Conservation (phyloP, 2,329 filamentous ascomycete genomes). For the Orbilia ellipsospora region DNA sequence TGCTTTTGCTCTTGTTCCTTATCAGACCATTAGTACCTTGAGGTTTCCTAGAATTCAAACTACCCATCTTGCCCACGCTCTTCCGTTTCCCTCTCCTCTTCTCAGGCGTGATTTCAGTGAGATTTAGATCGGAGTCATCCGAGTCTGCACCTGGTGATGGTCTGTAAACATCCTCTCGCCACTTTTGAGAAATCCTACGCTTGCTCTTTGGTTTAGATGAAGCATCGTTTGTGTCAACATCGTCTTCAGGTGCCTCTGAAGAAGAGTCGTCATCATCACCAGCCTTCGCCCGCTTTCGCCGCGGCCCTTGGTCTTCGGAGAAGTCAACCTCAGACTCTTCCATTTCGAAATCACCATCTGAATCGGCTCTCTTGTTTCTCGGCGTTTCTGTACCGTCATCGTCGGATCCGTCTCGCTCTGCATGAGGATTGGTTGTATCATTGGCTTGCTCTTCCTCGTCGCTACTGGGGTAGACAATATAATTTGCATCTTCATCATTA, state of each 20-base stretch:
- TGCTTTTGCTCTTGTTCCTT: constrained; percentile 61
- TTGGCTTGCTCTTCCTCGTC: constrained; percentile 29
- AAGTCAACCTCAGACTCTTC: constrained; percentile 57
- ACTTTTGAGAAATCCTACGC: constrained; percentile 59
- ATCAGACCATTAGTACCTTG: constrained; percentile 62
- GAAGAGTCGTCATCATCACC: constrained; percentile 55
- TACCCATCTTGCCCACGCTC: constrained; percentile 18
- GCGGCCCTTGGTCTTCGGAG: constrained; percentile 61
- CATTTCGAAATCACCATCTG: constrained; percentile 58
- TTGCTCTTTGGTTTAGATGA: constrained; percentile 56
- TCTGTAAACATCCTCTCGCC: constrained; percentile 56
- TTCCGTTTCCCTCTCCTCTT: constrained; percentile 40
- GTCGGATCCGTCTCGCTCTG: constrained; percentile 60
- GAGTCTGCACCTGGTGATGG: constrained; percentile 55
- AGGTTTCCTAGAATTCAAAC: constrained; percentile 36
- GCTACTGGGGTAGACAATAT: constrained; percentile 47
- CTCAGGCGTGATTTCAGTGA: constrained; percentile 57
- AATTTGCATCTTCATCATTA: constrained; percentile 48
- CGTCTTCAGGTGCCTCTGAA: constrained; percentile 55
- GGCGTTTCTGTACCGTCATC: constrained; percentile 58
- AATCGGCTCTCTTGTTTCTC: constrained; percentile 59
- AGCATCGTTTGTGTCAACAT: constrained; percentile 13
- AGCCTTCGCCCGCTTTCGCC: constrained; percentile 60
- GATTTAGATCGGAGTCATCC: constrained; percentile 57
- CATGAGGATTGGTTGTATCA: not conserved